These are phyloP conservation scores for Coniosporium tulheliwenetii DNA, from an alignment of 2,329 filamentous ascomycete species.

Conservation along the genomic window DNA sequence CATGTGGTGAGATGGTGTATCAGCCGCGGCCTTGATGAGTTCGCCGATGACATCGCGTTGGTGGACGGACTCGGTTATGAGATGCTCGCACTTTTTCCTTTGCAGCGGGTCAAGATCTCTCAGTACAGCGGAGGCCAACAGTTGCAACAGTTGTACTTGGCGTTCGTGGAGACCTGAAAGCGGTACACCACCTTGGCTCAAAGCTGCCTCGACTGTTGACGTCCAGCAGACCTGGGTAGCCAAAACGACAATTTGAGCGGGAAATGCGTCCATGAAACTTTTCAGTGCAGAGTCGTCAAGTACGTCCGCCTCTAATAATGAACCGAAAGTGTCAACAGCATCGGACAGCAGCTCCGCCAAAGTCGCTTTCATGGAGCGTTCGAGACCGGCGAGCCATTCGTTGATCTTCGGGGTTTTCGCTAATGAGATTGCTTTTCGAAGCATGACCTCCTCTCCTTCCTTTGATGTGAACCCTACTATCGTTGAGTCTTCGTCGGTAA, in stretches of 20 bases:
- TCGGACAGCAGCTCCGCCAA: constrained; percentile 82
- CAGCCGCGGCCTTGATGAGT: constrained; percentile 60
- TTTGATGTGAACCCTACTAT: constrained; percentile 92
- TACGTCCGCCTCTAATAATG: constrained; percentile 55
- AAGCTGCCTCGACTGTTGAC: constrained; percentile 61
- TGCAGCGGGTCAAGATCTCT: constrained; percentile 76
- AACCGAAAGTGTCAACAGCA: constrained; percentile 66
- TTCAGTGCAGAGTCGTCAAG: constrained; percentile 58
- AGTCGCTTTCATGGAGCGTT: constrained; percentile 85
- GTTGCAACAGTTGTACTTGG: constrained; percentile 68
- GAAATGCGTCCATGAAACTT: constrained; percentile 69
- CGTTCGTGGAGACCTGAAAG: constrained; percentile 61
- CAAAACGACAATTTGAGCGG: constrained; percentile 89
- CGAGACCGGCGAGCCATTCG: constrained; percentile 90
- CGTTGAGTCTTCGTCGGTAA: constrained; percentile 78
- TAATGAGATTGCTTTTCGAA: constrained; percentile 85
- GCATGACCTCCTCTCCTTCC: constrained; percentile 73
- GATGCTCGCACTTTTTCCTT: constrained; percentile 92
- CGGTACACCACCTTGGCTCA: constrained; percentile 54
- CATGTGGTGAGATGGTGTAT: constrained; percentile 62
- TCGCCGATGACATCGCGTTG: constrained; percentile 89
- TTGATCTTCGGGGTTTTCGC: constrained; percentile 94
- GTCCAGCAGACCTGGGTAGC: constrained; percentile 94
- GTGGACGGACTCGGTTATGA: constrained; percentile 98
- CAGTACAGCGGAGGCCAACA: constrained; percentile 78